Evolutionary conservation across 31 red algal genomes (phyloP).

Genomic region (Bonnemaisonia californica): DNA sequence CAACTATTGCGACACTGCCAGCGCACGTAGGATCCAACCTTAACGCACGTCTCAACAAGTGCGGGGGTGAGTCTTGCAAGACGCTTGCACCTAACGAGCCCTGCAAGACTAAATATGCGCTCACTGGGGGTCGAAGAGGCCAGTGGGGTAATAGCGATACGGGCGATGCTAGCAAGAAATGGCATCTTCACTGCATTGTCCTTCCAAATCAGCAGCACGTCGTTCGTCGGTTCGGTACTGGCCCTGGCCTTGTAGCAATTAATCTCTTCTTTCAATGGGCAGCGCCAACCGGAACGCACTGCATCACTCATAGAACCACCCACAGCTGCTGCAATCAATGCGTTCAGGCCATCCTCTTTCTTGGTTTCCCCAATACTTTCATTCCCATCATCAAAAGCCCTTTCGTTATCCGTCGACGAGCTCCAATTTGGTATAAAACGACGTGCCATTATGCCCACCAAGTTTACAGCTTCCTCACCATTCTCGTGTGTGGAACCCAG

Average conservation of each 20-base stretch:
- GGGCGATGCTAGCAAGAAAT: conserved; percentile 15
- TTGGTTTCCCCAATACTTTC: background rate
- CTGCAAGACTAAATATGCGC: conserved; percentile 23
- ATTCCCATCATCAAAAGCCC: too few relatives aligned
- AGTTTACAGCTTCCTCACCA: conserved; percentile 6
- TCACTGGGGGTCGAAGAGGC: conserved; percentile 25
- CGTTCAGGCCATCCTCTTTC: conserved; percentile 11
- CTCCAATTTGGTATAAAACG: conserved; percentile 16
- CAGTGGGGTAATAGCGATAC: conserved; percentile 20
- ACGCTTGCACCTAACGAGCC: conserved; percentile 16
- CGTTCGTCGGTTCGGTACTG: background rate
- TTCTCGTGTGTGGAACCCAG: background rate
- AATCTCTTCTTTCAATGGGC: conserved; percentile 17
- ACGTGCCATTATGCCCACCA: conserved; percentile 10
- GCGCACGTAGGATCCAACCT: conserved; percentile 1
- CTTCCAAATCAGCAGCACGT: conserved; percentile 7
- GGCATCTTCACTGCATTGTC: conserved; percentile 15
- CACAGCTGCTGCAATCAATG: conserved; percentile 10
- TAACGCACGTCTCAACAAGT: too few relatives aligned
- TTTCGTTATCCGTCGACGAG: too few relatives aligned
- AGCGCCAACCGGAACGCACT: conserved; percentile 18
- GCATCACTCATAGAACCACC: background rate
- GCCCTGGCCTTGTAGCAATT: conserved; percentile 1
- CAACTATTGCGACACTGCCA: too few relatives aligned
- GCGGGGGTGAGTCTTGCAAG: background rate